A percentile compares a stretch with the other conserved stretches of the same genome.
phyloP scores from a whole-genome alignment of 176 grass and related monocot species.

The Triticum monococcum region DNA sequence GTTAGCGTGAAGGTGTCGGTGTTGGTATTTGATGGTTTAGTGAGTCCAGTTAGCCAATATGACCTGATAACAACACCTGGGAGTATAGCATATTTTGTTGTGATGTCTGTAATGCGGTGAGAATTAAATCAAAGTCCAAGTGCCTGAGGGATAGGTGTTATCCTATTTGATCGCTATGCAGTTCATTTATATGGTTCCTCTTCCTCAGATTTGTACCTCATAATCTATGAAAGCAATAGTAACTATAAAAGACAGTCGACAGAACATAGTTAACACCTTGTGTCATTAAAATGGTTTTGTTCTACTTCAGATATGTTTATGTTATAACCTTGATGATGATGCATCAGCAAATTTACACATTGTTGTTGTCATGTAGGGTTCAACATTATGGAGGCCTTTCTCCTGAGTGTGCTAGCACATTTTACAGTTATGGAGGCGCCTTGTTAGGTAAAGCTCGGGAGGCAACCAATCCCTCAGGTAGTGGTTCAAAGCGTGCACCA shows the following conservation, averaged over 20 bases:
- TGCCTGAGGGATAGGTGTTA: too few species aligned
- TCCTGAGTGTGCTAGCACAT: slow-evolving; percentile 67
- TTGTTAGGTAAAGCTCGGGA: slow-evolving; percentile 52
- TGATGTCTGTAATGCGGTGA: too few species aligned
- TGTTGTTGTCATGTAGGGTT: slow-evolving; percentile 31
- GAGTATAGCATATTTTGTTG: background rate
- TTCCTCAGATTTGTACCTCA: too few species aligned
- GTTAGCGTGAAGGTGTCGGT: background rate
- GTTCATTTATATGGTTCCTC: too few species aligned
- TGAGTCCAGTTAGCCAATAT: background rate
- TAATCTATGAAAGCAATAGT: too few species aligned
- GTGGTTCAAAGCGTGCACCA: slow-evolving; percentile 38
- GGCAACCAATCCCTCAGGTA: slow-evolving; percentile 40
- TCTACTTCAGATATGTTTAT: too few species aligned
- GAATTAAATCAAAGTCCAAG: too few species aligned
- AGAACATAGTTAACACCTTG: too few species aligned
- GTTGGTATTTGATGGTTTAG: background rate
- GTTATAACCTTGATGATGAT: too few species aligned
- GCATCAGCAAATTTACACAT: background rate
- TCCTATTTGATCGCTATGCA: too few species aligned
- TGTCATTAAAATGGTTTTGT: too few species aligned
- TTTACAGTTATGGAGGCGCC: slow-evolving; percentile 72
- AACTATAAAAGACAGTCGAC: too few species aligned
- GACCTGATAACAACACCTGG: background rate
- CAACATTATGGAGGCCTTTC: slow-evolving; percentile 59